These are phyloP conservation scores for Aspergillus costaricaensis DNA, from an alignment of 2,329 filamentous ascomycete genomes.

Conservation along the genomic window DNA sequence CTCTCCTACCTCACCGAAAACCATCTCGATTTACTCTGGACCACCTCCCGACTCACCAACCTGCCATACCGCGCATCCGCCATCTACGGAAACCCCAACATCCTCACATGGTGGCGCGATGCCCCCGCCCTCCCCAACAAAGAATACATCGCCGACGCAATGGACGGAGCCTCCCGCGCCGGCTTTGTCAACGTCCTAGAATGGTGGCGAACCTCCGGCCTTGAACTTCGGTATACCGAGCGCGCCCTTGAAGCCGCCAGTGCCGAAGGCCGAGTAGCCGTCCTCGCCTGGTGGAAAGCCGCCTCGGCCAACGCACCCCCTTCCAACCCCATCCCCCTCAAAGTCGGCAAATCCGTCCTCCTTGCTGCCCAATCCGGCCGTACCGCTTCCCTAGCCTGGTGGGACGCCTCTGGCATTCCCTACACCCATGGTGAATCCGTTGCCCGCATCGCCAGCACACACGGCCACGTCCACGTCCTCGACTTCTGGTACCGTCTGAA, in stretches of 20 bases:
- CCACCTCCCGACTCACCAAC: constrained; percentile 77
- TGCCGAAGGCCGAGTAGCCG: constrained; percentile 77
- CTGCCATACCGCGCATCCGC: constrained; percentile 86
- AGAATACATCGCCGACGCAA: constrained; percentile 80
- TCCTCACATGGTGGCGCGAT: constrained; percentile 88
- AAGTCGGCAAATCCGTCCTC: constrained; percentile 81
- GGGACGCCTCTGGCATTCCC: constrained; percentile 78
- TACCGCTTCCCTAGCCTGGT: constrained; percentile 78
- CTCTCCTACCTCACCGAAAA: constrained; percentile 70
- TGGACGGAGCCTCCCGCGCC: constrained; percentile 83
- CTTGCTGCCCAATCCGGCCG: constrained; percentile 82
- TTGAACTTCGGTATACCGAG: constrained; percentile 83
- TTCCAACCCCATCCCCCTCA: constrained; percentile 59
- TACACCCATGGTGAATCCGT: constrained; percentile 79
- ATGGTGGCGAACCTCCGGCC: constrained; percentile 83
- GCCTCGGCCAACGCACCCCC: constrained; percentile 62
- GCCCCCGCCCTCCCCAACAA: constrained; percentile 81
- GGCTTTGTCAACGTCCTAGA: constrained; percentile 84
- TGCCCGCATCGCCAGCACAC: constrained; percentile 78
- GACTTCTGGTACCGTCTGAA: constrained; percentile 78
- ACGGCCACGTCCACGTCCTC: constrained; percentile 80
- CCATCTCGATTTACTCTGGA: constrained; percentile 76
- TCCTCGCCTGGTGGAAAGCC: constrained; percentile 91
- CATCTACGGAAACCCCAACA: constrained; percentile 79
- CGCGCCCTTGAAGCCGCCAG: constrained; percentile 85